These are phyloP conservation scores for Backusella luteola DNA, from an alignment of 192 early-diverging fungal genomes.

Conservation along the genomic window DNA sequence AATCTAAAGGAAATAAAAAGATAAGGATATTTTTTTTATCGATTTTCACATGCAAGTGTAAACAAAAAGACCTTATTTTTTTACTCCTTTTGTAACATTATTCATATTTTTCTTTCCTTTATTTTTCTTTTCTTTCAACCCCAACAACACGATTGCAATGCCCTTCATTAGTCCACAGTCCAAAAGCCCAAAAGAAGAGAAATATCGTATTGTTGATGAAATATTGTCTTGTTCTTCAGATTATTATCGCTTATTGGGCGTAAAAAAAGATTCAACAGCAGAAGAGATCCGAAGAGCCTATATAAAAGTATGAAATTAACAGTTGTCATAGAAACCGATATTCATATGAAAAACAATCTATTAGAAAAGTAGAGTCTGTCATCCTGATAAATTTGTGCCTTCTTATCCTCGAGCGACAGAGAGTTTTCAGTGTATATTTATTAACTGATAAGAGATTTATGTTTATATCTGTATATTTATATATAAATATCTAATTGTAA, in stretches of 20 bases:
- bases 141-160: background rate
- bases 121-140: constrained; percentile 7
- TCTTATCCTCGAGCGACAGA: constrained; percentile 54
- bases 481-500: background rate
- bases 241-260: constrained; percentile 47
- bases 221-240: constrained; percentile 43
- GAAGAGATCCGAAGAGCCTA: constrained; percentile 52
- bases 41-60: constrained; percentile 13
- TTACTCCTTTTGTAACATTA: constrained; percentile 7
- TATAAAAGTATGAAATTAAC: constrained; percentile 30
- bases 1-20: background rate
- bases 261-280: constrained; percentile 36
- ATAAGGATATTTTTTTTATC: background rate
- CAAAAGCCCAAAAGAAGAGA: constrained; percentile 3
- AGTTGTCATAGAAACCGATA: background rate
- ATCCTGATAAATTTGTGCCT: constrained; percentile 57
- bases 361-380: constrained; percentile 52
- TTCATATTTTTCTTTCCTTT: constrained; percentile 21
- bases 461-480: background rate
- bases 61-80: background rate
- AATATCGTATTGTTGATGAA: constrained; percentile 47
- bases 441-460: background rate
- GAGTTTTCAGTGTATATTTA: constrained; percentile 51
- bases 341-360: background rate
- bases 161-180: constrained; percentile 16